Conservation (phyloP, 2,329 filamentous ascomycete species). For the Pseudocercospora pini-densiflorae region DNA sequence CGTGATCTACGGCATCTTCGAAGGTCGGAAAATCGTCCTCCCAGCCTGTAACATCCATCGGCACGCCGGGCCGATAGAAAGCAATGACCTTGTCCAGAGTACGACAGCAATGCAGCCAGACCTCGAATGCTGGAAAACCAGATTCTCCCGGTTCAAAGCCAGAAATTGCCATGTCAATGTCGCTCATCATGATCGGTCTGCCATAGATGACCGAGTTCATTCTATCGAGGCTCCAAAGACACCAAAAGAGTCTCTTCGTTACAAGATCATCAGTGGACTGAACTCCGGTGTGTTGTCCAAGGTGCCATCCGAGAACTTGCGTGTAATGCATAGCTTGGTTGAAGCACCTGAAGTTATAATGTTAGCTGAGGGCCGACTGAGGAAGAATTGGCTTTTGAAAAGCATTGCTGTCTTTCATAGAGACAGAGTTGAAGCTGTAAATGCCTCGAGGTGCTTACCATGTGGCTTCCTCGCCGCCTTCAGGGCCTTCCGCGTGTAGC, state of each 20-base stretch:
- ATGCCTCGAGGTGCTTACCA: slow-evolving; percentile 19
- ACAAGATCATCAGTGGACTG: slow-evolving; percentile 35
- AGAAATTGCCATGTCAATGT: slow-evolving; percentile 52
- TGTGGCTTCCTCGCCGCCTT: slow-evolving; percentile 53
- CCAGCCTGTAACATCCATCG: slow-evolving; percentile 50
- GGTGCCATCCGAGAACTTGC: slow-evolving; percentile 54
- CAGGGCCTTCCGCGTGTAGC: slow-evolving; percentile 53
- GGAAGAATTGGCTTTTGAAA: not conserved
- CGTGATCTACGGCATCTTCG: slow-evolving; percentile 37
- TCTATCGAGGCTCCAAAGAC: slow-evolving; percentile 55
- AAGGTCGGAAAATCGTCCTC: slow-evolving; percentile 45
- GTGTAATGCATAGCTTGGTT: slow-evolving; percentile 56
- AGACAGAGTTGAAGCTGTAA: not conserved
- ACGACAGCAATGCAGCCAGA: slow-evolving; percentile 51
- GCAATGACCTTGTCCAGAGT: slow-evolving; percentile 54
- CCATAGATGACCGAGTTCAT: slow-evolving; percentile 54
- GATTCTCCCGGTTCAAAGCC: slow-evolving; percentile 48
- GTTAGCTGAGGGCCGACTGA: not conserved
- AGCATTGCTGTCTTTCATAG: not conserved
- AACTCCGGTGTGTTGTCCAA: slow-evolving; percentile 38
- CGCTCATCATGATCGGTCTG: slow-evolving; percentile 53
- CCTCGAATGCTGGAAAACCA: slow-evolving; percentile 52
- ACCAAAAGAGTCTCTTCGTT: slow-evolving; percentile 55
- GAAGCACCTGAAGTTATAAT: slow-evolving; percentile 41
- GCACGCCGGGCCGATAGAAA: slow-evolving; percentile 51